Conservation (phyloP, 2,329 filamentous ascomycete species). For the Ophiostoma fasciatum region DNA sequence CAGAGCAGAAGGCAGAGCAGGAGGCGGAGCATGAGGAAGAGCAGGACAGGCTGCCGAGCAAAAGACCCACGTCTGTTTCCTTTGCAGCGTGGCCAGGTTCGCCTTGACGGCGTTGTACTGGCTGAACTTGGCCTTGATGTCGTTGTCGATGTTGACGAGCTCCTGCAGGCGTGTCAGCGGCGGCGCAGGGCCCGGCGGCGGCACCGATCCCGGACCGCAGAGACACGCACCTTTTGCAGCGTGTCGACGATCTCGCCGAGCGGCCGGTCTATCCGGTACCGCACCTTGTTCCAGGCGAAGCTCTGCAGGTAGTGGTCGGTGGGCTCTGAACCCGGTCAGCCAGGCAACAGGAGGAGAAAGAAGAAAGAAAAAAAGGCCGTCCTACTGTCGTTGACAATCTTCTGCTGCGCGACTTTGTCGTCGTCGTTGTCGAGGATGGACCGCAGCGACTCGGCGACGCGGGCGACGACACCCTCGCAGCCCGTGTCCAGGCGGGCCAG, state of each 20-base stretch:
- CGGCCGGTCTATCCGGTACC: constrained; percentile 86
- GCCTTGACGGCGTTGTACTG: constrained; percentile 90
- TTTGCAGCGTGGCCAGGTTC: constrained; percentile 64
- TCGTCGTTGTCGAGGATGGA: constrained; percentile 74
- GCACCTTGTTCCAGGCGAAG: constrained; percentile 95
- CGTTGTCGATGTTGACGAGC: constrained; percentile 81
- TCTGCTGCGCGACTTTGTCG: constrained; percentile 69
- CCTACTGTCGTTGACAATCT: constrained; percentile 83
- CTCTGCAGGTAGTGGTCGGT: constrained; percentile 81
- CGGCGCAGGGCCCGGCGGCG: too few relatives aligned
- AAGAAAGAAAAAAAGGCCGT: background rate
- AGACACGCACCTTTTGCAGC: constrained; percentile 57
- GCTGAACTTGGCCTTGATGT: constrained; percentile 85
- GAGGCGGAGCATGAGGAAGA: background rate
- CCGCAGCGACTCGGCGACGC: constrained; percentile 75
- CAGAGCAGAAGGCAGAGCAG: background rate
- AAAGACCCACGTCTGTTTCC: constrained; percentile 63
- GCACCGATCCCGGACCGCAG: too few relatives aligned
- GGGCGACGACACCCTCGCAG: constrained; percentile 70
- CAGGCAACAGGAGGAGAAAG: background rate
- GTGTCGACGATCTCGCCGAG: constrained; percentile 75
- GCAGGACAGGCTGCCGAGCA: background rate
- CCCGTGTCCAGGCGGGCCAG: constrained; percentile 70
- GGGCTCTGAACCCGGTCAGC: constrained; percentile 47
- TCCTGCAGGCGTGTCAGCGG: too few relatives aligned